Percentiles rank a stretch among this genome's conserved stretches.
phyloP scores from a whole-genome alignment of 768 basidiomycete species.

The Termitomyces sp. region DNA sequence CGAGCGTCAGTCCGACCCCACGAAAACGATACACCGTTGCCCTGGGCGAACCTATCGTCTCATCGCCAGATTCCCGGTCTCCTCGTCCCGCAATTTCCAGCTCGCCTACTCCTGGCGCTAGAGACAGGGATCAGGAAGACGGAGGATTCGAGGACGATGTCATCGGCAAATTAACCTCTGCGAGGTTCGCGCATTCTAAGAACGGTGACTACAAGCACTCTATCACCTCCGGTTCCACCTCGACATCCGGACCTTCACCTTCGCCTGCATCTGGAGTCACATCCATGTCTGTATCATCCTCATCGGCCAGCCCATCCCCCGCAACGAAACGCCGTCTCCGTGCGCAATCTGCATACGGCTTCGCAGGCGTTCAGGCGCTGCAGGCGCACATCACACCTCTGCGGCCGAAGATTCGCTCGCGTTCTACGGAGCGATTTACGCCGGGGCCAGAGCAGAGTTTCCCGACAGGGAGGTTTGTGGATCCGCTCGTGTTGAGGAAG shows the following conservation, averaged over 20 bases:
- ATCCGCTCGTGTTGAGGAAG: slow-evolving; percentile 66
- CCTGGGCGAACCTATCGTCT: slow-evolving; percentile 66
- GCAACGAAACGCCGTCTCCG: slow-evolving; percentile 33
- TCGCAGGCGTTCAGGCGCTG: slow-evolving; percentile 24
- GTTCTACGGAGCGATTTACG: slow-evolving; percentile 30
- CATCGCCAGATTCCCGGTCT: slow-evolving; percentile 21
- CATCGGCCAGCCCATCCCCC: slow-evolving; percentile 20
- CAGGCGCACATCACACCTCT: slow-evolving; percentile 28
- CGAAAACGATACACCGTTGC: slow-evolving; percentile 86
- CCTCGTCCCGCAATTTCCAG: slow-evolving; percentile 31
- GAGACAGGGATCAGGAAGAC: slow-evolving; percentile 32
- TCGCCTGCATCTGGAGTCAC: not conserved
- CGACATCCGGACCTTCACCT: not conserved
- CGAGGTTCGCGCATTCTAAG: slow-evolving; percentile 14
- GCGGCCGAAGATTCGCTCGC: slow-evolving; percentile 30
- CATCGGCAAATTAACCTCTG: slow-evolving; percentile 49
- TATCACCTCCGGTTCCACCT: not conserved
- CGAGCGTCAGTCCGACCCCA: slow-evolving; percentile 67
- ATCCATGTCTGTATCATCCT: not conserved
- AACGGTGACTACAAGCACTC: slow-evolving; percentile 21
- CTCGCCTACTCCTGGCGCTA: slow-evolving; percentile 8
- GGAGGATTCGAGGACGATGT: slow-evolving; percentile 50
- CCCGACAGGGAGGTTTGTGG: slow-evolving; percentile 53
- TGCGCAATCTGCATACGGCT: slow-evolving; percentile 57
- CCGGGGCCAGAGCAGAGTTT: slow-evolving; percentile 22